These are phyloP conservation scores for Lactifluus hygrophoroides DNA, from an alignment of 768 basidiomycete species.

Conservation along the genomic window DNA sequence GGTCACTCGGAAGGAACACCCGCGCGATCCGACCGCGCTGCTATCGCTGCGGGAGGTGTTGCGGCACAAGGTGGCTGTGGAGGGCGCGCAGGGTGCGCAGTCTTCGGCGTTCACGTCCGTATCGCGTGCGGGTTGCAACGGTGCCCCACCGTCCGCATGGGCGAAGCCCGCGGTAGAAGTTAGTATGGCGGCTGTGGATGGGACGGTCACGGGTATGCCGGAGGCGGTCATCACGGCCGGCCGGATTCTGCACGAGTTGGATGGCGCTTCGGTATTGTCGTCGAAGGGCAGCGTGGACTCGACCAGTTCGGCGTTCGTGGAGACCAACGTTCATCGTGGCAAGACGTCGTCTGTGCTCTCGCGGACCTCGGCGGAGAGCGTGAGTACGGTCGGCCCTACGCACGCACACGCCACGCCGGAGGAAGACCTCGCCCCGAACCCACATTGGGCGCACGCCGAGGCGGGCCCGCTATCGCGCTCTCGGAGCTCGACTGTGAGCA, in stretches of 20 bases:
- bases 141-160: conserved; percentile 35
- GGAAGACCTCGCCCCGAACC: too few relatives aligned
- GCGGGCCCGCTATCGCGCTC: too few relatives aligned
- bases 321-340: conserved; percentile 31
- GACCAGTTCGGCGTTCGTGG: conserved; percentile 26
- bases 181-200: conserved; percentile 42
- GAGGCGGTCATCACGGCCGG: conserved; percentile 34
- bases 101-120: conserved; percentile 21
- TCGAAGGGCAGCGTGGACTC: conserved; percentile 22
- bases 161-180: conserved; percentile 53
- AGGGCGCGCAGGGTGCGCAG: conserved; percentile 22
- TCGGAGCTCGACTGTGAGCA: conserved; percentile 10
- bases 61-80: conserved; percentile 41
- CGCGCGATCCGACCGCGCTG: conserved; percentile 48
- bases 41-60: conserved; percentile 56
- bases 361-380: conserved; percentile 30
- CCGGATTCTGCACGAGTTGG: conserved; percentile 40
- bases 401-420: too few relatives aligned
- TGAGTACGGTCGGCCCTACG: conserved; percentile 29
- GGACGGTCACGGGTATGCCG: conserved; percentile 34
- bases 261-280: conserved; percentile 24
- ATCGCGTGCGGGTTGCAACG: conserved; percentile 18
- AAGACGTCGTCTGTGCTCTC: conserved; percentile 36
- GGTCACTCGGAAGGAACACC: conserved; percentile 54
- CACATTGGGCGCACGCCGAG: too few relatives aligned